These are phyloP conservation scores for Venturia aucupariae DNA, from an alignment of 2,329 filamentous ascomycete genomes.

Conservation along the genomic window DNA sequence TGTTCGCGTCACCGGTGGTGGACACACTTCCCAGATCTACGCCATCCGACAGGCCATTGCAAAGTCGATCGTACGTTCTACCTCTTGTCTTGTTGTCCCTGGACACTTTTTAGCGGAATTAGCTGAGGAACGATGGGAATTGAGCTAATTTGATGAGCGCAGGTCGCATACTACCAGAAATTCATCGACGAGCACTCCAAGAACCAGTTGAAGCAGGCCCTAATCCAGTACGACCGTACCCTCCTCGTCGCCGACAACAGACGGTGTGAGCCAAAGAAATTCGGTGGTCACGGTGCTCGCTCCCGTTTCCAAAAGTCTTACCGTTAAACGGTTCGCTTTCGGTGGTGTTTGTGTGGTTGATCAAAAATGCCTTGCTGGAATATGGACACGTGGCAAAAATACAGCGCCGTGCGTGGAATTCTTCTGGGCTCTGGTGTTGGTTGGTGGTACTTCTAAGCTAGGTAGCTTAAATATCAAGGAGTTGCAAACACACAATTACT, in stretches of 20 bases:
- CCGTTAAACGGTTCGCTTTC: constrained; percentile 57
- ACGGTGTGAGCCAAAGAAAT: constrained; percentile 99
- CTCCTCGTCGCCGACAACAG: constrained; percentile 98
- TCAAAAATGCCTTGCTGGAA: background rate
- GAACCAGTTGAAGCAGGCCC: constrained; percentile 96
- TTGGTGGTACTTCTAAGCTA: background rate
- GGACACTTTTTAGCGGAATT: background rate
- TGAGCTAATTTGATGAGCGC: constrained; percentile 16
- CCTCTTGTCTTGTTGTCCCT: background rate
- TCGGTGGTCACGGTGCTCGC: constrained; percentile 85
- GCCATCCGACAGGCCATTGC: constrained; percentile 98
- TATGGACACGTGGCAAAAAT: background rate
- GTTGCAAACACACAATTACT: constrained; percentile 2
- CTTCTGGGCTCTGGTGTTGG: background rate
- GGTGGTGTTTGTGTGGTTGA: constrained; percentile 10
- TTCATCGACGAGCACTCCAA: constrained; percentile 99
- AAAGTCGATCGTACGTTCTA: constrained; percentile 65
- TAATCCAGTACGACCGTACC: constrained; percentile 92
- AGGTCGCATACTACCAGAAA: constrained; percentile 97
- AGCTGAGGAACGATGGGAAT: background rate
- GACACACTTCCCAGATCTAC: constrained; percentile 95
- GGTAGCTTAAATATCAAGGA: constrained; percentile 5
- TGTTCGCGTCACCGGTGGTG: constrained; percentile 91
- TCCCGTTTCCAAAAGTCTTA: constrained; percentile 99
- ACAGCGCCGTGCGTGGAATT: background rate